These are phyloP conservation scores for Starmerella bombicola DNA, from an alignment of 805 yeast genomes.

Conservation along the genomic window DNA sequence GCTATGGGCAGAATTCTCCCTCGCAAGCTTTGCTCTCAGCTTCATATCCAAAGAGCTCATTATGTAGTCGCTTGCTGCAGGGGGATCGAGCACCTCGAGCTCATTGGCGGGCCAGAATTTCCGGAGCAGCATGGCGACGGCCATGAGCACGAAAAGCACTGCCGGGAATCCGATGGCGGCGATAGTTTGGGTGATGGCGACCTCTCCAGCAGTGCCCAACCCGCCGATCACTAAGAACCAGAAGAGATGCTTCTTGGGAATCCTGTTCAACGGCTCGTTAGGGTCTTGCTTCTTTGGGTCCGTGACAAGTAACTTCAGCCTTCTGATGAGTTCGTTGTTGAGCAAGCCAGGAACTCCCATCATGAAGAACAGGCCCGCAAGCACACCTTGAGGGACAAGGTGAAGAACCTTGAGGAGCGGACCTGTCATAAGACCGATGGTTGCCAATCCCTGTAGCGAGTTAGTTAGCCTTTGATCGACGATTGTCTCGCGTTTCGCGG, in stretches of 20 bases:
- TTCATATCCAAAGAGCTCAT: conserved; percentile 30
- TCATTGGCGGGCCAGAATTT: conserved; percentile 49
- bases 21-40: conserved; percentile 1
- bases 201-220: conserved; percentile 64
- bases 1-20: not conserved
- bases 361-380: conserved; percentile 83
- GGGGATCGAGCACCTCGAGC: conserved; percentile 50
- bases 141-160: conserved; percentile 54
- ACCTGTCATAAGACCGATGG: conserved; percentile 76
- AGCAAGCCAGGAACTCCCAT: conserved; percentile 80
- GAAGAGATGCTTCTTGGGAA: conserved; percentile 33
- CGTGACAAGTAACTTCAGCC: conserved; percentile 49
- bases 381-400: conserved; percentile 79
- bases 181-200: conserved; percentile 69
- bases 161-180: conserved; percentile 95
- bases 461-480: conserved; percentile 88
- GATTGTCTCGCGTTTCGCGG: conserved; percentile 31
- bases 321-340: conserved; percentile 49
- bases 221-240: conserved; percentile 48
- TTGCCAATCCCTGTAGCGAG: conserved; percentile 69
- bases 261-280: conserved; percentile 27
- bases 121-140: conserved; percentile 52
- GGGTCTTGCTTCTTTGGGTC: conserved; percentile 38
- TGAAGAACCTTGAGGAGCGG: conserved; percentile 75
- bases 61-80: conserved; percentile 33